Evolutionary conservation across 192 early-diverging fungal genomes (phyloP), one percentile per base, ranked within the genome.

Genomic region (Coemansia sp.): DNA sequence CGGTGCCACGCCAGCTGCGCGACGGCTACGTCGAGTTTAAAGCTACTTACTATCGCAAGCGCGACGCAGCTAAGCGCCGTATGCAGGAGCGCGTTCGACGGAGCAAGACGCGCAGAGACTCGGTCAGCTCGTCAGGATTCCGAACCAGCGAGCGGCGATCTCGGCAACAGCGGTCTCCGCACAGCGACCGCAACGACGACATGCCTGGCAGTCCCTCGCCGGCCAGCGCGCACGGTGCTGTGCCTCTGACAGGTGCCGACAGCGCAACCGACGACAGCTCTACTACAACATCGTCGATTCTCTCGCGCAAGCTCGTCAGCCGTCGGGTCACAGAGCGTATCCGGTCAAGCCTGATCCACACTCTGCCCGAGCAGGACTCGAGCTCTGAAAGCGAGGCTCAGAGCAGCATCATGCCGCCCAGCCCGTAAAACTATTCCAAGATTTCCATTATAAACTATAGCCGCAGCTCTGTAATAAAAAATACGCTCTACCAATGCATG

Each of bases 221-320:
- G 19, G 38, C 47, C 20, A 25, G 63, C 26, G 55, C 28, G 1
- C 23, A 2, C 19, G 53, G 38, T 1, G 38, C 37, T 20, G 55
- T 49, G 34, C 40, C 64, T 4, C 34, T 69, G 5, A 60, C 66
- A 2, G 72, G 72, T 5, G 59, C 46, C 22, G 78, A 81, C 12
- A 81, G 78, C 40, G 72, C 78, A 12, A 81, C 78, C 15, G 78
- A 81, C 36, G 78, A 81, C 53, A 70, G 78, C 36, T 81, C 78
- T 2, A 73, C 76, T 11, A 72, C 76, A 14, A 66, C 65, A 50
- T 74, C 72, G 2, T 72, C 78, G 5, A 38, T 75, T 36, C 15
- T 69, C 22, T 59, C 68, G 19, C 68, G 62, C 31, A 65, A 51
- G 40, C 40, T 42, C 15, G 37, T 56, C 34, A 55, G 40, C 23